phyloP scores from a whole-genome alignment of 2,329 filamentous ascomycete genomes.

The Teratosphaeriaceae sp. region DNA sequence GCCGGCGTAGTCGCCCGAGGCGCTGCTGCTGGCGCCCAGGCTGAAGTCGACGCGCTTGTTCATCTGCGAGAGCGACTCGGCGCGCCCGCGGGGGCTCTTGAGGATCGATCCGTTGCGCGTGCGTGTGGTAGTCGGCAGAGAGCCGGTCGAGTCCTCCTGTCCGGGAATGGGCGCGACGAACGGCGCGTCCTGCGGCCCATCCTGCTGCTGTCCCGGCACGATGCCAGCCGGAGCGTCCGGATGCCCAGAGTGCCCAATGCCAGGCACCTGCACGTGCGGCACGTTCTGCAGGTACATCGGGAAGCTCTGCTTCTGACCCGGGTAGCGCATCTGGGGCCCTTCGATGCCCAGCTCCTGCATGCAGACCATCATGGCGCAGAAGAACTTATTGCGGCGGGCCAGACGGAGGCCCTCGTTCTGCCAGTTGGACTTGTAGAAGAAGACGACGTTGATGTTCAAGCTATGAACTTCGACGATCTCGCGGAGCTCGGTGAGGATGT shows the following conservation, averaged over 20 bases:
- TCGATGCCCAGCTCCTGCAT: constrained; percentile 82
- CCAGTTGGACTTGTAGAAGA: constrained; percentile 97
- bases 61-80: constrained; percentile 53
- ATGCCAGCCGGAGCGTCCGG: constrained; percentile 41
- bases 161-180: constrained; percentile 33
- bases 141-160: constrained; percentile 12
- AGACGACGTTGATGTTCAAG: constrained; percentile 84
- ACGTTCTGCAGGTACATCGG: constrained; percentile 58
- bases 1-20: constrained; percentile 52
- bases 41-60: constrained; percentile 64
- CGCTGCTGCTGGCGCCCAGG: constrained; percentile 50
- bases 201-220: constrained; percentile 11
- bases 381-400: constrained; percentile 87
- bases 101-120: constrained; percentile 47
- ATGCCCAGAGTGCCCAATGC: constrained; percentile 35
- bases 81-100: constrained; percentile 40
- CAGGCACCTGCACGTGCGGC: constrained; percentile 39
- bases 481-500: constrained; percentile 78
- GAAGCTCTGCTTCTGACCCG: constrained; percentile 59
- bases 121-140: constrained; percentile 19
- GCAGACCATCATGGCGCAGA: constrained; percentile 80
- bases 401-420: constrained; percentile 91
- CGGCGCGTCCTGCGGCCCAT: constrained; percentile 33
- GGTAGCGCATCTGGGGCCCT: constrained; percentile 67
- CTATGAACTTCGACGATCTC: constrained; percentile 76